Evolutionary conservation across 2,329 filamentous ascomycete genomes (phyloP), one percentile per base, ranked within the genome.

Genomic region (Diaporthe citrichinensis): DNA sequence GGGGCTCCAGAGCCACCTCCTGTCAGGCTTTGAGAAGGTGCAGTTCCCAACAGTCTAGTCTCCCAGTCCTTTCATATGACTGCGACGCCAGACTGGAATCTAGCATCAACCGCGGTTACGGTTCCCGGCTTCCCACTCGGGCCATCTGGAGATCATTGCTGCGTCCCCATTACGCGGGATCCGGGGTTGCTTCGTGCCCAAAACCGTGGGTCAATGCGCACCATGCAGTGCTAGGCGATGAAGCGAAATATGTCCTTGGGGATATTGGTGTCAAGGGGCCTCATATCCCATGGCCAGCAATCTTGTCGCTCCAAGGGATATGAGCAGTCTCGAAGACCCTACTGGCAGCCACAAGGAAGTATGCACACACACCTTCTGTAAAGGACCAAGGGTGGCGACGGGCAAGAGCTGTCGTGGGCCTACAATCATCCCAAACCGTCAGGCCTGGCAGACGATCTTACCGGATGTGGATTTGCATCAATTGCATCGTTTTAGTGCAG

Each of bases 401-500:
- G 58, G 55, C 39, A 58, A 65, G 23, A 59, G 41, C 55, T 41
- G 34, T 44, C 72, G 49, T 59, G 75, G 75, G 57, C n/a, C 57
- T 41, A 69, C 71, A 36, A 55, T 31, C 67, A 71, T 57, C 46
- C 46, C 65, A 69, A 55, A 55, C 14, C 49, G 49, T 55, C 71
- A 44, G 39, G 41, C 41, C 75, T 58, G 57, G 62, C 28, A 53
- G 74, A 41, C 53, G 68, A 67, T 71, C 67, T 46, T 61, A 44
- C 62, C 71, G 49, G 41, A 75, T 73, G 69, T 71, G 57, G 67
- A 34, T 49, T 53, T 41, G 25, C 31, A 44, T 61, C 72, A 31
- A 57, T 46, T 61, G 57, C n/a, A 31, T 65, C 28, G 44, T 62
- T 51, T 73, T 67, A 76, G 72, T 74, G 67, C 75, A 59, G 41